phyloP scores from a whole-genome alignment of 2,329 filamentous ascomycete species.

The Pestalotiopsis sp. region DNA sequence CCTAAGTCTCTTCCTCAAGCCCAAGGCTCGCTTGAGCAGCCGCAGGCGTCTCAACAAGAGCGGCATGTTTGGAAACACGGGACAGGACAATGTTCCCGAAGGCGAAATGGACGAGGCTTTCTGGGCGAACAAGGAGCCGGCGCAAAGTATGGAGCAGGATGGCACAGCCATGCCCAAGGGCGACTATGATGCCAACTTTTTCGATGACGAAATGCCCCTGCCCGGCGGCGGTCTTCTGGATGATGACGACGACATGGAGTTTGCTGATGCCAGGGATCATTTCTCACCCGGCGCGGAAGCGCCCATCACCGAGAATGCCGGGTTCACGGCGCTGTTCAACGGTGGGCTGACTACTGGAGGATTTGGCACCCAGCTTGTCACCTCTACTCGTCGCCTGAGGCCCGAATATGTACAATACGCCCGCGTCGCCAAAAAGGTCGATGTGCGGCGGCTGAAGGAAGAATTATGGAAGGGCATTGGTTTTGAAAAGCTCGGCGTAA shows the following conservation, averaged over 20 bases:
- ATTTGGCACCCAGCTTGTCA: conserved; percentile 69
- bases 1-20: conserved; percentile 88
- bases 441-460: conserved; percentile 67
- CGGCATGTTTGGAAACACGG: conserved; percentile 41
- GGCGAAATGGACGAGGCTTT: conserved; percentile 93
- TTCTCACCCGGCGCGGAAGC: conserved; percentile 66
- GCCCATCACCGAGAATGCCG: conserved; percentile 45
- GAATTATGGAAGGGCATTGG: conserved; percentile 70
- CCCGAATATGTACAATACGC: conserved; percentile 73
- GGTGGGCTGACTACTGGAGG: conserved; percentile 49
- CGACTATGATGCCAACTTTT: conserved; percentile 96
- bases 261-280: conserved; percentile 78
- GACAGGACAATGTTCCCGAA: conserved; percentile 55
- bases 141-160: conserved; percentile 42
- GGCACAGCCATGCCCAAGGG: conserved; percentile 63
- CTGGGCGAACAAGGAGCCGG: conserved; percentile 75
- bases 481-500: conserved; percentile 53
- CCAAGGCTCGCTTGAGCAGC: conserved; percentile 79
- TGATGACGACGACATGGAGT: conserved; percentile 71
- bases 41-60: conserved; percentile 51
- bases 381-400: conserved; percentile 60
- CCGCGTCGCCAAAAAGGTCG: conserved; percentile 70
- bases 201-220: conserved; percentile 79
- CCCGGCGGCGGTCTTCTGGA: conserved; percentile 57
- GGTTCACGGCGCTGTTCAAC: conserved; percentile 50